Conservation (phyloP, 495 filamentous ascomycete species). For the Annulohypoxylon nitens region DNA sequence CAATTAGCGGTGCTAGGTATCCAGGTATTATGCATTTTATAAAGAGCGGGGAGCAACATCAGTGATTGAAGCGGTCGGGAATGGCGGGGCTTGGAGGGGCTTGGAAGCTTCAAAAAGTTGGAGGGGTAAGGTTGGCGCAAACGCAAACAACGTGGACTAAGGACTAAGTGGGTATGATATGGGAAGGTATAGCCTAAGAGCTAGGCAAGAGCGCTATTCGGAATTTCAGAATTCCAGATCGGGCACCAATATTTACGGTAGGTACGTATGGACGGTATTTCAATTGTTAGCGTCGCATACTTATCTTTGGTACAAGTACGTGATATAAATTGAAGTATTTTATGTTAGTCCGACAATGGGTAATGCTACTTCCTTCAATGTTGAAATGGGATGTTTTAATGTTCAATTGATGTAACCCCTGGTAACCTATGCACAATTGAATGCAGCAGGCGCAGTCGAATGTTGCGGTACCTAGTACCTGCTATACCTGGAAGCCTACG, state of each 20-base stretch:
- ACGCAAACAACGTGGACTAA: constrained; percentile 19
- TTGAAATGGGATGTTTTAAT: no score
- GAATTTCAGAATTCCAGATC: constrained; percentile 17
- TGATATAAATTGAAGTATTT: constrained; percentile 5
- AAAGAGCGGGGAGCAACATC: constrained; percentile 12
- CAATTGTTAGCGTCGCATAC: constrained; percentile 22
- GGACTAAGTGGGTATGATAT: constrained; percentile 9
- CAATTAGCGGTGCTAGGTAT: background rate
- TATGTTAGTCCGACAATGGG: background rate
- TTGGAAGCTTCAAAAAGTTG: constrained; percentile 14
- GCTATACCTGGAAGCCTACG: constrained; percentile 9
- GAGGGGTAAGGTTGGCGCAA: constrained; percentile 25
- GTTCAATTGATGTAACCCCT: constrained; percentile 8
- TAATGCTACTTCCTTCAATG: constrained; percentile 7
- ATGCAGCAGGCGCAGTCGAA: constrained; percentile 4
- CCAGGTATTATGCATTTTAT: background rate
- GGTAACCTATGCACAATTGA: background rate
- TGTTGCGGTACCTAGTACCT: constrained; percentile 9
- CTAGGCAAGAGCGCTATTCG: background rate
- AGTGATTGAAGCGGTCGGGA: constrained; percentile 1
- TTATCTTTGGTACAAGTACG: background rate
- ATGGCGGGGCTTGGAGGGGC: constrained; percentile 34
- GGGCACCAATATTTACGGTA: constrained; percentile 31
- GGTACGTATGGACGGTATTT: background rate
- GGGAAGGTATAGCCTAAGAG: constrained; percentile 10